Conservation (phyloP, 2,329 filamentous ascomycete species). For the Penicillium sp. region DNA sequence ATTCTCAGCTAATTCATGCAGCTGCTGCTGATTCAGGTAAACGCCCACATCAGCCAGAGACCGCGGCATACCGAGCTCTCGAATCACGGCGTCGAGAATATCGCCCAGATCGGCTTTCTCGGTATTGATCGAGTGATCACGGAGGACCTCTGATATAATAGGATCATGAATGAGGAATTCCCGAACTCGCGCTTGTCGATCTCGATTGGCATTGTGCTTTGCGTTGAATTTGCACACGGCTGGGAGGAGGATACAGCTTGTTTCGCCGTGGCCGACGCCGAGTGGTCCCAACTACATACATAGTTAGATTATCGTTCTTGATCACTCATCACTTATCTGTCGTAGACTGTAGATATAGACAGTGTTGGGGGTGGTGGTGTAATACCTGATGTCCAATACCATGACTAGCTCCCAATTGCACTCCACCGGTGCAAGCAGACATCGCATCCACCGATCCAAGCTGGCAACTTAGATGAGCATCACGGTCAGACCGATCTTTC, state of each 20-base stretch:
- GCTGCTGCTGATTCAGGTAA: constrained; percentile 52
- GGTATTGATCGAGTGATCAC: constrained; percentile 30
- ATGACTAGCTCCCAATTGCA: constrained; percentile 55
- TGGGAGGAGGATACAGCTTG: constrained; percentile 60
- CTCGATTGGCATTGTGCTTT: constrained; percentile 45
- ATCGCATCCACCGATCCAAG: constrained; percentile 60
- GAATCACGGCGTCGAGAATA: constrained; percentile 56
- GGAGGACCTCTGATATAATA: constrained; percentile 44
- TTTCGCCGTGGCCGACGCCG: constrained; percentile 65
- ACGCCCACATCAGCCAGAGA: constrained; percentile 58
- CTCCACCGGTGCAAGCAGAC: constrained; percentile 46
- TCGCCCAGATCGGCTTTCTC: constrained; percentile 53
- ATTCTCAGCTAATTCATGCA: constrained; percentile 51
- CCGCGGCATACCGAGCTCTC: constrained; percentile 59
- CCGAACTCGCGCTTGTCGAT: constrained; percentile 47
- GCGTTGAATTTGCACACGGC: constrained; percentile 62
- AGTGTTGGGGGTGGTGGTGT: constrained; percentile 12
- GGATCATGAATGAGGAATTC: constrained; percentile 46
- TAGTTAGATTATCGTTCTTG: background rate
- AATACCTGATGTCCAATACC: constrained; percentile 57
- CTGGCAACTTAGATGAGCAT: constrained; percentile 54
- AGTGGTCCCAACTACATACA: constrained; percentile 51
- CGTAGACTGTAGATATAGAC: background rate
- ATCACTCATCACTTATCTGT: background rate
- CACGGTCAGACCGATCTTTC: constrained; percentile 39